A percentile compares a stretch with the other conserved stretches of the same genome.
These are phyloP conservation scores for Aureobasidium sp. DNA, from an alignment of 2,329 filamentous ascomycete genomes.

Conservation along the genomic window DNA sequence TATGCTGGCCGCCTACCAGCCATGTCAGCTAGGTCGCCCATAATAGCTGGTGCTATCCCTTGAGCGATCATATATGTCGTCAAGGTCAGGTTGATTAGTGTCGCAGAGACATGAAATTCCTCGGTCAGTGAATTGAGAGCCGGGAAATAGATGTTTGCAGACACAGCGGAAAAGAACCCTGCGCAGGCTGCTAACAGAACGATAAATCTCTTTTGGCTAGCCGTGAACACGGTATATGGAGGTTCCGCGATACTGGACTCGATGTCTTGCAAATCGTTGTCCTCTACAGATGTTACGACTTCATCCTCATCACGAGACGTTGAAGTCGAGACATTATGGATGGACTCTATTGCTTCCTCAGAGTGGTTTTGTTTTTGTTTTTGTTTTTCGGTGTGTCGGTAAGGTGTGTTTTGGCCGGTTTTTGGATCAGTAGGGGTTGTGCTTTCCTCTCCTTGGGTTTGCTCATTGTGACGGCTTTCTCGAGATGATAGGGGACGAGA, in stretches of 20 bases:
- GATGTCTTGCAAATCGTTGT: conserved; percentile 14
- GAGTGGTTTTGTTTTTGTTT: not conserved
- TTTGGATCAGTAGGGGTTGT: not conserved
- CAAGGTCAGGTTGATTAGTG: conserved; percentile 16
- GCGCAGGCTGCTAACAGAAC: conserved; percentile 43
- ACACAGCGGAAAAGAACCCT: conserved; percentile 43
- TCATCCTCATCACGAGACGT: not conserved
- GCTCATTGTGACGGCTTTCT: not conserved
- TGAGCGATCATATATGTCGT: conserved; percentile 30
- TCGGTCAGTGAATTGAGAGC: conserved; percentile 14
- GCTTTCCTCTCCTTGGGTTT: not conserved
- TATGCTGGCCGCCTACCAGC: conserved; percentile 44
- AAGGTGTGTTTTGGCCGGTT: not conserved
- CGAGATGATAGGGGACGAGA: not conserved
- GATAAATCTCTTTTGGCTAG: conserved; percentile 36
- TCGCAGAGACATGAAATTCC: conserved; percentile 15
- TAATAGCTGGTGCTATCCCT: conserved; percentile 44
- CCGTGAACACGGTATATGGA: conserved; percentile 30
- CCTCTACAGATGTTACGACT: not conserved
- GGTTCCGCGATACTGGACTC: conserved; percentile 16
- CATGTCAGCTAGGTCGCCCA: conserved; percentile 44
- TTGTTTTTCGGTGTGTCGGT: not conserved
- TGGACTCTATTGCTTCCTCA: not conserved
- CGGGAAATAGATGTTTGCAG: conserved; percentile 40
- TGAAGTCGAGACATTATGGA: not conserved